phyloP scores from a whole-genome alignment of 169 alveolate species.

The Cryptosporidium viatorum region DNA sequence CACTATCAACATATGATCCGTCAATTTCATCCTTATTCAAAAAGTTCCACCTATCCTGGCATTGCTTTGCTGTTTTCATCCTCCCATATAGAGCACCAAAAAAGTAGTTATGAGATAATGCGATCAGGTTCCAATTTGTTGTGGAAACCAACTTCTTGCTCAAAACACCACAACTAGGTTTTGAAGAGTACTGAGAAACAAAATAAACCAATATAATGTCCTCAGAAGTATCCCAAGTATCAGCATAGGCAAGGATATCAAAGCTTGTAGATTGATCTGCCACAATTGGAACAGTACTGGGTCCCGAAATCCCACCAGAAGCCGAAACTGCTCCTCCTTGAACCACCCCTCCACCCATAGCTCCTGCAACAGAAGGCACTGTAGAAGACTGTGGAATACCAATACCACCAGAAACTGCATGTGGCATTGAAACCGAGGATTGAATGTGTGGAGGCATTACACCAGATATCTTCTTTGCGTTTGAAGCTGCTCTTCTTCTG shows the following conservation, averaged over 20 bases:
- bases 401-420: background rate
- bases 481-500: conserved; percentile 60
- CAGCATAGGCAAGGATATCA: conserved; percentile 72
- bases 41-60: conserved; percentile 67
- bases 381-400: conserved; percentile 11
- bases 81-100: conserved; percentile 62
- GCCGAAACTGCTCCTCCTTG: background rate
- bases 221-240: conserved; percentile 62
- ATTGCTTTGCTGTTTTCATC: conserved; percentile 67
- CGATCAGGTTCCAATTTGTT: conserved; percentile 69
- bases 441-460: conserved; percentile 14
- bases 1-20: background rate
- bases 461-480: conserved; percentile 26
- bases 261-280: conserved; percentile 30
- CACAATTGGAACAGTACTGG: background rate
- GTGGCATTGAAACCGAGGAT: conserved; percentile 12
- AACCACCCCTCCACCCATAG: background rate
- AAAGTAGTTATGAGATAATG: conserved; percentile 54
- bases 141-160: background rate
- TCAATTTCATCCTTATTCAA: conserved; percentile 25
- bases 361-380: background rate
- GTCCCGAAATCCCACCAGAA: conserved; percentile 1
- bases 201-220: conserved; percentile 51
- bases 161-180: background rate
- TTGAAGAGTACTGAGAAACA: conserved; percentile 62